A percentile compares a stretch with the other conserved stretches of the same genome.
These are phyloP conservation scores for Hypoxylon lienhwacheense DNA, from an alignment of 495 filamentous ascomycete species.

Conservation along the genomic window DNA sequence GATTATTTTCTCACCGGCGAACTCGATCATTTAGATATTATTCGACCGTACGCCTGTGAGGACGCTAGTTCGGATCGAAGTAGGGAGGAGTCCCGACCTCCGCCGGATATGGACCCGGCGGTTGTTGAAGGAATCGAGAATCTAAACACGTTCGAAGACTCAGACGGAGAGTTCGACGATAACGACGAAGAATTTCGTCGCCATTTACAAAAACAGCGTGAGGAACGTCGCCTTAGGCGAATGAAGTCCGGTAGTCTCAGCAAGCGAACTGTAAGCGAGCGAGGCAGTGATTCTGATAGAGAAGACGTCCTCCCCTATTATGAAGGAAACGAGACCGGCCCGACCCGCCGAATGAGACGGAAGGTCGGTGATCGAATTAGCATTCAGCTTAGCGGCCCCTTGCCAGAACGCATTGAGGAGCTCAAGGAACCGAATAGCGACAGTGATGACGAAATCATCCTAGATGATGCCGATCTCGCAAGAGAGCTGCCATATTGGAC, in stretches of 20 bases:
- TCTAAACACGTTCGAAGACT: constrained; percentile 48
- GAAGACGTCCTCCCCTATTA: constrained; percentile 53
- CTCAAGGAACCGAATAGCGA: constrained; percentile 54
- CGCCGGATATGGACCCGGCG: constrained; percentile 43
- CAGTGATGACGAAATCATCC: constrained; percentile 52
- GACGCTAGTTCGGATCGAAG: constrained; percentile 51
- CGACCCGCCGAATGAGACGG: constrained; percentile 51
- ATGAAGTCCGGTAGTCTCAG: constrained; percentile 57
- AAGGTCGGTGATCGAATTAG: constrained; percentile 51
- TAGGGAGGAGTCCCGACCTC: constrained; percentile 42
- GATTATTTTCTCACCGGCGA: constrained; percentile 42
- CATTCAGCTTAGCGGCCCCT: constrained; percentile 53
- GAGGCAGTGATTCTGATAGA: constrained; percentile 55
- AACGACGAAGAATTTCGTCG: constrained; percentile 45
- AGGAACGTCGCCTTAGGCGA: constrained; percentile 46
- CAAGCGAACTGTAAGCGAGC: constrained; percentile 57
- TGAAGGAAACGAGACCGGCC: constrained; percentile 46
- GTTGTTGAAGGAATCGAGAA: constrained; percentile 46
- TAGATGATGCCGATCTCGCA: constrained; percentile 47
- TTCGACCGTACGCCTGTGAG: constrained; percentile 50
- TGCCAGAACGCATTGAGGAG: constrained; percentile 55
- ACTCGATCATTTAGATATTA: constrained; percentile 42
- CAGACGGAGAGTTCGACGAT: constrained; percentile 44
- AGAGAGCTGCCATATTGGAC: constrained; percentile 54
- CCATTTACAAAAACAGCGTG: constrained; percentile 38